Conservation (phyloP, 169 alveolate genomes). For the Sarcocystis neurona region DNA sequence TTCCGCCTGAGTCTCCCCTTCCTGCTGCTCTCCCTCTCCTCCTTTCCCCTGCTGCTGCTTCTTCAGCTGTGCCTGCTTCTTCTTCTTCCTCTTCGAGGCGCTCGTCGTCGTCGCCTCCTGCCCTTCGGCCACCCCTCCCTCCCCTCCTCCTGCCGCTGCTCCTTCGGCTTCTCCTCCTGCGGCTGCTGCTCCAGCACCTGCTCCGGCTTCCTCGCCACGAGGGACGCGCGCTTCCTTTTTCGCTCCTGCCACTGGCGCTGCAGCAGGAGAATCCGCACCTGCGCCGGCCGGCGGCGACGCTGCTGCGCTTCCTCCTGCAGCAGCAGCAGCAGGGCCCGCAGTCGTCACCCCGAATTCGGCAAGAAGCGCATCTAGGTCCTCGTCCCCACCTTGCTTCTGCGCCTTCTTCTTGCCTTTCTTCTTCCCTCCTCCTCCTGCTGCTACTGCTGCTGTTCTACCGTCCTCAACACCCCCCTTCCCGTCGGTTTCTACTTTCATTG, state of each 20-base stretch:
- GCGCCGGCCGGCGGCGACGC: constrained; percentile 14
- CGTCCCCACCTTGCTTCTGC: not conserved
- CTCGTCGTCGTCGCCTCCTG: not conserved
- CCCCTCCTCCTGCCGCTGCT: not conserved
- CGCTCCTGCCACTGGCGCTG: not conserved
- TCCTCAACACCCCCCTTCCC: not conserved
- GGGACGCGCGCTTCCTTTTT: not conserved
- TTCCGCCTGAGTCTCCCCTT: constrained; percentile 6
- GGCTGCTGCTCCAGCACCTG: not conserved
- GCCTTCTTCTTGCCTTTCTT: not conserved
- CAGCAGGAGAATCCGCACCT: not conserved
- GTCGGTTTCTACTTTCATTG: not conserved
- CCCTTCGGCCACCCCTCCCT: not conserved
- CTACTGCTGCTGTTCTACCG: not conserved
- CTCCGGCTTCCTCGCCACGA: not conserved
- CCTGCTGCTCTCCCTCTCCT: not conserved
- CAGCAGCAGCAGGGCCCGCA: not conserved
- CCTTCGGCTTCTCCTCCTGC: constrained; percentile 37
- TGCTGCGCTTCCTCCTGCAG: constrained; percentile 1
- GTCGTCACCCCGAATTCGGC: not conserved
- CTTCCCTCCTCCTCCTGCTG: not conserved
- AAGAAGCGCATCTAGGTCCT: constrained; percentile 31
- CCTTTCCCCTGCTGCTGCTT: constrained; percentile 25
- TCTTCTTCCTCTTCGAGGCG: constrained; percentile 4
- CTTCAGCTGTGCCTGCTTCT: constrained; percentile 29